Conservation (phyloP, 2,329 filamentous ascomycete species). For the Fusarium sp. region DNA sequence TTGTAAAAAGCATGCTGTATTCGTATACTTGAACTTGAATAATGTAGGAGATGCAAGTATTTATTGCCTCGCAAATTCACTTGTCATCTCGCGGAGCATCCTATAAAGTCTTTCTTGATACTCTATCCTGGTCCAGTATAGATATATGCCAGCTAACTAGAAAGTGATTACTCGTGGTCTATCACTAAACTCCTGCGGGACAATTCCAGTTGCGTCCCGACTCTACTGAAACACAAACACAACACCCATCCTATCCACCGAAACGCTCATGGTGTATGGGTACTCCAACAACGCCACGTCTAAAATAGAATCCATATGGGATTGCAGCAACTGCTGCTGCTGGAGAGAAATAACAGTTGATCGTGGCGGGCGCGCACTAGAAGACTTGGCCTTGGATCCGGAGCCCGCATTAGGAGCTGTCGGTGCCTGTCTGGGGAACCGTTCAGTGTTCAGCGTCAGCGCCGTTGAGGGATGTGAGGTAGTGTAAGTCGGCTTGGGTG, state of each 20-base stretch:
- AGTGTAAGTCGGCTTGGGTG: constrained; percentile 79
- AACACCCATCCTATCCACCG: constrained; percentile 88
- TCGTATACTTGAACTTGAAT: background rate
- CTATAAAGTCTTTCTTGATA: constrained; percentile 1
- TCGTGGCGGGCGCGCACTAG: constrained; percentile 67
- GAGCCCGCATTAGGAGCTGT: constrained; percentile 50
- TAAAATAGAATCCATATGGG: constrained; percentile 87
- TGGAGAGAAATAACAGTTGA: constrained; percentile 88
- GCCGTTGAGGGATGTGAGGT: constrained; percentile 71
- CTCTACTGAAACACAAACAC: constrained; percentile 82
- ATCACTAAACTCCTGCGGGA: constrained; percentile 15
- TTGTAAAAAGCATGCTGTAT: background rate
- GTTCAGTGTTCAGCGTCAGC: constrained; percentile 76
- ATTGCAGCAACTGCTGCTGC: constrained; percentile 86
- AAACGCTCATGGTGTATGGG: constrained; percentile 93
- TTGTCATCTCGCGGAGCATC: background rate
- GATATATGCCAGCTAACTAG: constrained; percentile 18
- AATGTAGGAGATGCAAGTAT: background rate
- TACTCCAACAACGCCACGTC: constrained; percentile 90
- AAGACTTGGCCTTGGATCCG: constrained; percentile 50
- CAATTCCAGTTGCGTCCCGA: constrained; percentile 10
- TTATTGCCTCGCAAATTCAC: background rate
- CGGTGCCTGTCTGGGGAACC: constrained; percentile 58
- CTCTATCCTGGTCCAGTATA: constrained; percentile 22
- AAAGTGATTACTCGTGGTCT: constrained; percentile 23